Conservation (phyloP, 164 flowering plant species). For the Berberis thunbergii region DNA sequence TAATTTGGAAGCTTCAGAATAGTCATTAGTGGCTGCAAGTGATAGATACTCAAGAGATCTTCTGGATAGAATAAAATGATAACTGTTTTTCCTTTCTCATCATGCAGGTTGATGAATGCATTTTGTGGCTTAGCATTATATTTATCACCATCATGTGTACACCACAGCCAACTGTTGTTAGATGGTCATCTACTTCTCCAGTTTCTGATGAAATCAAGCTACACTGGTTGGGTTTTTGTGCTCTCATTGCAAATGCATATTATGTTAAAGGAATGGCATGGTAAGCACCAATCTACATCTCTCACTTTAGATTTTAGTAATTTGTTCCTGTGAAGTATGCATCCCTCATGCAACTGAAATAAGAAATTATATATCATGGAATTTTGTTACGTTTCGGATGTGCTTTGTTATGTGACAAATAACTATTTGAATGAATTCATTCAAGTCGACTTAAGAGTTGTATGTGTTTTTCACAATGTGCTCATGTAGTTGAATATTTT, state of each 20-base stretch:
- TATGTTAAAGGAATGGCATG: conserved; percentile 91
- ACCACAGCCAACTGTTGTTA: conserved; percentile 85
- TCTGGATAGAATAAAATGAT: neutral
- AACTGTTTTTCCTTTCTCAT: neutral
- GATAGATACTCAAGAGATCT: neutral
- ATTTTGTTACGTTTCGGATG: no score
- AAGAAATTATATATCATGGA: no score
- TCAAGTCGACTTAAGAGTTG: no score
- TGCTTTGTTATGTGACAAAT: no score
- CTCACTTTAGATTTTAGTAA: no score
- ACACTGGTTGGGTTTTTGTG: conserved; percentile 92
- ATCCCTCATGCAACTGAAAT: no score
- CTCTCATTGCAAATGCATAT: conserved; percentile 93
- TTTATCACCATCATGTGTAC: conserved; percentile 95
- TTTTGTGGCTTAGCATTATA: conserved; percentile 84
- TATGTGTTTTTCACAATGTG: no score
- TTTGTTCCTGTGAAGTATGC: no score
- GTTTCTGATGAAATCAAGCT: conserved; percentile 58
- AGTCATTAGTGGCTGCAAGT: neutral
- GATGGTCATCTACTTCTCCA: conserved; percentile 87
- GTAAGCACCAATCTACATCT: conserved; percentile 26
- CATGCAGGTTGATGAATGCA: conserved; percentile 83
- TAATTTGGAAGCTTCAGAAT: no score
- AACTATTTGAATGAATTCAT: no score
- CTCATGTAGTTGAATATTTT: no score